Percentiles rank a stretch among this genome's conserved stretches.
phyloP scores from a whole-genome alignment of 83 land plant genomes.

The Diphasiastrum complanatum region DNA sequence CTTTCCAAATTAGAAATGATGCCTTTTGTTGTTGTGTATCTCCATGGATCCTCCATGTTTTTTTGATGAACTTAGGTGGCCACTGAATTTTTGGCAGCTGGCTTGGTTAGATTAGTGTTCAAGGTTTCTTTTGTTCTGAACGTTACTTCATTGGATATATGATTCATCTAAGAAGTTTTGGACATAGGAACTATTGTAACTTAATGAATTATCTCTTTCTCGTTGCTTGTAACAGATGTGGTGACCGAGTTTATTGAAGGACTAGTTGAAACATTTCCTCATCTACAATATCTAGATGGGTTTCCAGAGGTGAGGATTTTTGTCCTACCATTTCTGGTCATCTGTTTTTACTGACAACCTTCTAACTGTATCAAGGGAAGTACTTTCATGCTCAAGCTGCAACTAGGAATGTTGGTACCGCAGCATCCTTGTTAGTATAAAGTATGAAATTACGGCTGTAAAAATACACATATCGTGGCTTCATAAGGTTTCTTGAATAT shows the following conservation, averaged over 20 bases:
- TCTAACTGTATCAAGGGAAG: neutral
- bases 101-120: neutral
- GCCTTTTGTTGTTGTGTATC: neutral
- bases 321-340: no score
- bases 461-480: no score
- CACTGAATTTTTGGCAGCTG: neutral
- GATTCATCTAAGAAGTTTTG: neutral
- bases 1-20: neutral
- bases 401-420: no score
- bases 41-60: neutral
- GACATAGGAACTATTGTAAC: no score
- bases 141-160: neutral
- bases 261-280: conserved; percentile 87
- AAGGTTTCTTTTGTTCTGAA: neutral
- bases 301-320: conserved; percentile 64
- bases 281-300: conserved; percentile 83
- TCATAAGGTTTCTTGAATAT: neutral
- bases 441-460: no score
- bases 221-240: conserved; percentile 50
- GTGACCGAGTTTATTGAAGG: conserved; percentile 93
- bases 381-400: neutral
- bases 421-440: no score
- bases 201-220: neutral
- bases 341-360: neutral
- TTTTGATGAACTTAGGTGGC: neutral